Evolutionary conservation across 805 yeast species (phyloP), one percentile per base, ranked within the genome.

Genomic region (Candida chilensis): DNA sequence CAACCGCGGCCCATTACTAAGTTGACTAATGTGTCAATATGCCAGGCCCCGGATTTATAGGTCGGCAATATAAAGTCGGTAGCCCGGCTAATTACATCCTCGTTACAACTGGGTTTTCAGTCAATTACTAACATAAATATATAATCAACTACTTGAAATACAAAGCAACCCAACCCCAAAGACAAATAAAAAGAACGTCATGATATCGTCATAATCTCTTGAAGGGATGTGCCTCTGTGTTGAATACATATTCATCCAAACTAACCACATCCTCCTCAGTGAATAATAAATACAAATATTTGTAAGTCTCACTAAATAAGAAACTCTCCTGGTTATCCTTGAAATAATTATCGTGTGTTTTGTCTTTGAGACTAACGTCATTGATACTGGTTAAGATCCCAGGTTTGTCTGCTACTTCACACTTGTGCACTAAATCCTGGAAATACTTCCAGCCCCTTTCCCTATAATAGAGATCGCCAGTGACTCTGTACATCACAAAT

Each of bases 151-250:
- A n/a, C n/a, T n/a, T n/a, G n/a, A n/a, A n/a, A n/a, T n/a, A n/a
- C n/a, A n/a, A n/a, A n/a, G n/a, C n/a, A n/a, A n/a, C n/a, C n/a
- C n/a, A n/a, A n/a, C n/a, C n/a, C n/a, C n/a, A n/a, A n/a, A n/a
- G n/a, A n/a, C n/a, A n/a, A n/a, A n/a, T n/a, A n/a, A n/a, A n/a
- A n/a, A n/a, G n/a, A n/a, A n/a, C n/a, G n/a, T n/a, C n/a, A n/a
- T n/a, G n/a, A n/a, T n/a, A n/a, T n/a, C n/a, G n/a, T n/a, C n/a
- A n/a, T n/a, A n/a, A n/a, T 21, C 39, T 50, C 32, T 42, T 53
- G 34, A 77, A 54, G 2, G 81, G 73, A 47, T 77, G 85, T 0
- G 82, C 84, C 37, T 75, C 78, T 2, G 78, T 67, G 31, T 77
- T 76, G 39, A 67, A 64, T 1, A 77, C 70, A 47, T 61, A 72